Evolutionary conservation across 345 rosid genomes (phyloP).

Genomic region (Rubroshorea leprosula): DNA sequence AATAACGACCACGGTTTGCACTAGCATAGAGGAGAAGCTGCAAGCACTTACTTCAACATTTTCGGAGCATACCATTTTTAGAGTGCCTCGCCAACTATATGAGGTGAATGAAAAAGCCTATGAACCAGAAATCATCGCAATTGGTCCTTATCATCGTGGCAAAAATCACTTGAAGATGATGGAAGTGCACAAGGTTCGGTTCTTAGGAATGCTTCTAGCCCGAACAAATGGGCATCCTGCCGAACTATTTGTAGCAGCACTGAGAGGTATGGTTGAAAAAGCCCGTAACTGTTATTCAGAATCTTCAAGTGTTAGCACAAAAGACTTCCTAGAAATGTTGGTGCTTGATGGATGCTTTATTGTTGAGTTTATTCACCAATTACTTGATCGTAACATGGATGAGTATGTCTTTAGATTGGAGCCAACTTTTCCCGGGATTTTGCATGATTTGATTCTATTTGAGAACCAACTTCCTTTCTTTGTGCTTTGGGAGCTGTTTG

Average conservation of each 20-base stretch:
- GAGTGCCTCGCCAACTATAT: no score
- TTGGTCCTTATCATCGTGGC: slow-evolving; percentile 21
- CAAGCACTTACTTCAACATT: no score
- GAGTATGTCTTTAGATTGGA: not conserved
- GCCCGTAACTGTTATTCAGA: slow-evolving; percentile 22
- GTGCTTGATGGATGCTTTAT: slow-evolving; percentile 26
- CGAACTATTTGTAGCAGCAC: not conserved
- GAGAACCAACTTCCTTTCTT: slow-evolving; percentile 22
- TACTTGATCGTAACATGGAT: not conserved
- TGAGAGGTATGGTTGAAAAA: slow-evolving; percentile 14
- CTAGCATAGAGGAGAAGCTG: no score
- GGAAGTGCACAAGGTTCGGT: slow-evolving; percentile 19
- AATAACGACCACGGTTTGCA: no score
- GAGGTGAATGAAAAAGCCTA: slow-evolving; percentile 19
- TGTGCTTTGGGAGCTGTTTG: slow-evolving; percentile 13
- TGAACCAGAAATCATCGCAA: slow-evolving; percentile 20
- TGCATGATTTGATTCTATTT: slow-evolving; percentile 13
- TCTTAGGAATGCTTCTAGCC: slow-evolving; percentile 6
- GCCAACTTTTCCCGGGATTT: not conserved
- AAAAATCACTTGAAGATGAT: slow-evolving; percentile 7
- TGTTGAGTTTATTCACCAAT: slow-evolving; percentile 13
- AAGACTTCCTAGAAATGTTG: slow-evolving; percentile 29
- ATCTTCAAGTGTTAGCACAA: not conserved
- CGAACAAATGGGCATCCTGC: not conserved
- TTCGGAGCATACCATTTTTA: no score